These are phyloP conservation scores for Pythium myriotylum DNA, from an alignment of 352 stramenopile genomes.

Conservation along the genomic window DNA sequence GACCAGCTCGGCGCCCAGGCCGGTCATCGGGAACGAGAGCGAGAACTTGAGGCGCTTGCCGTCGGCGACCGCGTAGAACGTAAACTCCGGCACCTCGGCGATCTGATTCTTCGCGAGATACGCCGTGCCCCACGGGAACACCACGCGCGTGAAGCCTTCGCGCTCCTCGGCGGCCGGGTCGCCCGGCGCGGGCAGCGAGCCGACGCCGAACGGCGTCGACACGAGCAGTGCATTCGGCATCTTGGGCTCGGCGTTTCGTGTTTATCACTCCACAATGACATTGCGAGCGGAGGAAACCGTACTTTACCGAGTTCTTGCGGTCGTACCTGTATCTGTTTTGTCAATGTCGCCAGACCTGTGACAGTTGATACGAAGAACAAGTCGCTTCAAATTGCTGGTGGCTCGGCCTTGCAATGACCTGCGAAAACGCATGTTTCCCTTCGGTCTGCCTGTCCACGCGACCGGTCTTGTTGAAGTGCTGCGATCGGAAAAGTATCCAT, in stretches of 20 bases:
- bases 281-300: neutral
- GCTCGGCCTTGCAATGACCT: neutral
- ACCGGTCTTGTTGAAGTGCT: conserved; percentile 27
- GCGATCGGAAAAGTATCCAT: conserved; percentile 23
- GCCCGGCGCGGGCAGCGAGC: conserved; percentile 35
- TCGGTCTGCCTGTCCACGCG: too few relatives aligned
- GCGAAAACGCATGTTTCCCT: too few relatives aligned
- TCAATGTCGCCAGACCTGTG: conserved; percentile 9
- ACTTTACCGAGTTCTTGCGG: neutral
- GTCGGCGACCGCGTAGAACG: conserved; percentile 73
- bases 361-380: conserved; percentile 23
- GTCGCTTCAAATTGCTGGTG: conserved; percentile 21
- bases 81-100: conserved; percentile 63
- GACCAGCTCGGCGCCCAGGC: conserved; percentile 52
- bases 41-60: conserved; percentile 71
- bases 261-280: neutral
- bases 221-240: conserved; percentile 40
- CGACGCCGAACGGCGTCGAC: conserved; percentile 73
- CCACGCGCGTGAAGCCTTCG: conserved; percentile 58
- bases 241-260: neutral
- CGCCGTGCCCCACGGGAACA: conserved; percentile 77
- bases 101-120: conserved; percentile 68
- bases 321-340: neutral
- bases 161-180: conserved; percentile 21
- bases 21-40: conserved; percentile 60